phyloP scores from a whole-genome alignment of 257 asterid species.

The Primulina huaijiensis region DNA sequence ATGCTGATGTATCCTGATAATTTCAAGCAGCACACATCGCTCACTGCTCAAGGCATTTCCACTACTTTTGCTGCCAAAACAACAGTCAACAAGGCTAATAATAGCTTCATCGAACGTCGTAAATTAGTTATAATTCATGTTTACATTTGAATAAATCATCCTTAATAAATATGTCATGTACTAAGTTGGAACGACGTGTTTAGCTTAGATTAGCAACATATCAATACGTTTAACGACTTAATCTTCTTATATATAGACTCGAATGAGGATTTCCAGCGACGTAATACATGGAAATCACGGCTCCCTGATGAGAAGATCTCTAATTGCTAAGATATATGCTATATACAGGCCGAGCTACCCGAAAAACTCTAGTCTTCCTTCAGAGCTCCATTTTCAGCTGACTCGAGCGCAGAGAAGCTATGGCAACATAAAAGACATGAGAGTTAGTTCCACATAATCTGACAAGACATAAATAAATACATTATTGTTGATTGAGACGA shows the following conservation, averaged over 20 bases:
- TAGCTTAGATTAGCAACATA: slow-evolving; percentile 32
- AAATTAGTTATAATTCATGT: not conserved
- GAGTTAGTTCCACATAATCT: slow-evolving; percentile 2
- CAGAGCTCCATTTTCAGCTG: slow-evolving; percentile 79
- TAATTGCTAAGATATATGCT: slow-evolving; percentile 35
- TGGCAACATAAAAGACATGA: not conserved
- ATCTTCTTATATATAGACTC: slow-evolving; percentile 20
- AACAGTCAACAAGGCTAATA: not conserved
- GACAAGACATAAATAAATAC: not conserved
- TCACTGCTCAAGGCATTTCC: not conserved
- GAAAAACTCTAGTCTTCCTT: slow-evolving; percentile 29
- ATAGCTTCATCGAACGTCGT: not conserved
- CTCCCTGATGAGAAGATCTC: slow-evolving; percentile 24
- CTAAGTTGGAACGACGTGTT: slow-evolving; percentile 27
- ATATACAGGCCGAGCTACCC: slow-evolving; percentile 56
- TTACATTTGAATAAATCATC: slow-evolving; percentile 26
- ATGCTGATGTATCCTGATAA: not conserved
- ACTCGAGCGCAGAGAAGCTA: slow-evolving; percentile 55
- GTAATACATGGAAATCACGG: slow-evolving; percentile 30
- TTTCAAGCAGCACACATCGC: not conserved
- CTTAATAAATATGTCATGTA: slow-evolving; percentile 23
- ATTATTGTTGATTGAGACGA: not conserved
- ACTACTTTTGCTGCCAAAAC: not conserved
- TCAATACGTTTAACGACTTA: slow-evolving; percentile 27
- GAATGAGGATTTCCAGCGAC: slow-evolving; percentile 31